Conservation (phyloP, 306 rosid species). For the Fragaria iinumae region DNA sequence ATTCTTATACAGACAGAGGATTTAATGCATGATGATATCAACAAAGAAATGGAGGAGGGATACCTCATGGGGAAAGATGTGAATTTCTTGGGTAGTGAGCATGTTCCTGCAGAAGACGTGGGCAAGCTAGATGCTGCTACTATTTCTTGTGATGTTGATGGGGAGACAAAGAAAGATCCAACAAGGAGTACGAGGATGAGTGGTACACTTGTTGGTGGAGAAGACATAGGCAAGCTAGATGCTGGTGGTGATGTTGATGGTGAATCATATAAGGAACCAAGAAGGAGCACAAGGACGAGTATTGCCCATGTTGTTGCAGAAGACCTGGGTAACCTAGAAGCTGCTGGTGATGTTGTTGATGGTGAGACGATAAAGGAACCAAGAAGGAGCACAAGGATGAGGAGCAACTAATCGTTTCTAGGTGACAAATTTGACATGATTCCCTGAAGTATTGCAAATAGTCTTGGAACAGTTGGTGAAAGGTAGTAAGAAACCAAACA, state of each 20-base stretch:
- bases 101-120: neutral
- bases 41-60: neutral
- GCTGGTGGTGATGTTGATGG: neutral
- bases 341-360: neutral
- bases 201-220: neutral
- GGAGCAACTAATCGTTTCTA: neutral
- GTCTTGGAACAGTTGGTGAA: neutral
- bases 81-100: neutral
- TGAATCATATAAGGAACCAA: neutral
- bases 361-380: neutral
- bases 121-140: neutral
- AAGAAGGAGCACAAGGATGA: conserved; percentile 5
- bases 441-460: neutral
- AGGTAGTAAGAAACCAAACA: conserved; percentile 3
- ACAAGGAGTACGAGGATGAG: neutral
- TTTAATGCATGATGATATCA: neutral
- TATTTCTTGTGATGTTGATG: neutral
- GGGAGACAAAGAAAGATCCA: neutral
- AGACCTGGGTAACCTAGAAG: conserved; percentile 1
- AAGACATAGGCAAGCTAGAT: conserved; percentile 1
- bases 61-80: neutral
- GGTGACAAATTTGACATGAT: neutral
- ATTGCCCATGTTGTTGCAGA: neutral
- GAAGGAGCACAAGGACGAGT: neutral
- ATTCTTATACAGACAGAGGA: neutral